phyloP scores from a whole-genome alignment of 2,329 filamentous ascomycete genomes.

The Botrytis paeoniae region DNA sequence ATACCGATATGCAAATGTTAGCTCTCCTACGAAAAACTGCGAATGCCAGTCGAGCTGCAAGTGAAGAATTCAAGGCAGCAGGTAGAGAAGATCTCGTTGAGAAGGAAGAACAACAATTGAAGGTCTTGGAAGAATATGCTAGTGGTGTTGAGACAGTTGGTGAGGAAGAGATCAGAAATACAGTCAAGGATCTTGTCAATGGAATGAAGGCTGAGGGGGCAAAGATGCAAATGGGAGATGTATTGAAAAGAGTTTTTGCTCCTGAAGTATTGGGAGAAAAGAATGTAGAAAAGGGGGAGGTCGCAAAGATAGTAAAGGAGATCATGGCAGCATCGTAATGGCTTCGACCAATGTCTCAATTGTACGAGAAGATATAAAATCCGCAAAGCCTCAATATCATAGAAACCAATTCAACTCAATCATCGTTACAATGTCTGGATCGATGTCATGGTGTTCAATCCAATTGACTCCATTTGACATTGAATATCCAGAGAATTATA shows the following conservation, averaged over 20 bases:
- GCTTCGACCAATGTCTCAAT: background rate
- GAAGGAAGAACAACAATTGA: slow-evolving; percentile 65
- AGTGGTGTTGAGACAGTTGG: slow-evolving; percentile 54
- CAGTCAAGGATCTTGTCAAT: slow-evolving; percentile 52
- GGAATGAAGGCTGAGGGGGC: slow-evolving; percentile 45
- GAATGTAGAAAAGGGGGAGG: slow-evolving; percentile 58
- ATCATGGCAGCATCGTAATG: slow-evolving; percentile 30
- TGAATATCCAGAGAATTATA: background rate
- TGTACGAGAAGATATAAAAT: background rate
- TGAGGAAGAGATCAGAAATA: slow-evolving; percentile 54
- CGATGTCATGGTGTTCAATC: background rate
- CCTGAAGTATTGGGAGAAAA: slow-evolving; percentile 58
- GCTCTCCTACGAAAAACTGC: slow-evolving; percentile 63
- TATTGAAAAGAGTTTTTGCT: slow-evolving; percentile 59
- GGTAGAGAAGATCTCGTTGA: slow-evolving; percentile 66
- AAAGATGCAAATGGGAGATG: slow-evolving; percentile 54
- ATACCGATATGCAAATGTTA: slow-evolving; percentile 67
- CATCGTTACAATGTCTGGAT: background rate
- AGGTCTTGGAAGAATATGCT: slow-evolving; percentile 64
- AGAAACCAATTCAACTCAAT: slow-evolving; percentile 11
- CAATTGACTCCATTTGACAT: background rate
- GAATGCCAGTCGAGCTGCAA: slow-evolving; percentile 55
- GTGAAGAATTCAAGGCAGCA: slow-evolving; percentile 60
- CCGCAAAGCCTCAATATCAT: background rate
- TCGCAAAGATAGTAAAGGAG: slow-evolving; percentile 61